These are phyloP conservation scores for Fusarium transvaalense DNA, from an alignment of 2,329 filamentous ascomycete genomes.

Conservation along the genomic window DNA sequence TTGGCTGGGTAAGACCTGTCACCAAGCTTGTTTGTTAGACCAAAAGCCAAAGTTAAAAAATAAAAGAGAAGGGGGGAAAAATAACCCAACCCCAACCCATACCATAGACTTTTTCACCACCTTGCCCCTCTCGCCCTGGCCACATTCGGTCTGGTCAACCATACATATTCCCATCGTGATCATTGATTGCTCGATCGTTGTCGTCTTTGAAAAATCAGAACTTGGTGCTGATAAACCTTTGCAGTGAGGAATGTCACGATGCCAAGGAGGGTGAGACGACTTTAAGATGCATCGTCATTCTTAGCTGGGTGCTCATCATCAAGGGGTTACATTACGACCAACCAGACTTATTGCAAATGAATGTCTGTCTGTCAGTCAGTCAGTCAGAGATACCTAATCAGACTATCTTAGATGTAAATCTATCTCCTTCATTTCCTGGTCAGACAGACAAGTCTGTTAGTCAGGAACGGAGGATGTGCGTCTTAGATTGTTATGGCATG, in stretches of 20 bases:
- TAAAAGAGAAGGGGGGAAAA: conserved; percentile 9
- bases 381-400: conserved; percentile 5
- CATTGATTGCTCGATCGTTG: conserved; percentile 19
- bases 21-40: conserved; percentile 32
- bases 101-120: conserved; percentile 38
- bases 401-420: conserved; percentile 13
- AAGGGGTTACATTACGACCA: conserved; percentile 17
- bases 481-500: conserved; percentile 32
- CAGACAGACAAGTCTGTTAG: conserved; percentile 36
- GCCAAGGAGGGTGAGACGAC: conserved; percentile 29
- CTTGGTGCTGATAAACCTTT: conserved; percentile 22
- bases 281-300: conserved; percentile 43
- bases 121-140: conserved; percentile 26
- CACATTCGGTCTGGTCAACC: conserved; percentile 22
- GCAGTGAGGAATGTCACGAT: conserved; percentile 1
- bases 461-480: conserved; percentile 37
- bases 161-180: conserved; percentile 17
- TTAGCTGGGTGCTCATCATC: conserved; percentile 46
- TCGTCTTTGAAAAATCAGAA: neutral
- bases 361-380: neutral
- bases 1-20: conserved; percentile 12
- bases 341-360: conserved; percentile 19
- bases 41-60: conserved; percentile 29
- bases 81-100: conserved; percentile 29
- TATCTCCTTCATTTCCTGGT: conserved; percentile 22